Evolutionary conservation across 1,284 basidiomycete species (phyloP).

Genomic region (Austroboletus niveus): DNA sequence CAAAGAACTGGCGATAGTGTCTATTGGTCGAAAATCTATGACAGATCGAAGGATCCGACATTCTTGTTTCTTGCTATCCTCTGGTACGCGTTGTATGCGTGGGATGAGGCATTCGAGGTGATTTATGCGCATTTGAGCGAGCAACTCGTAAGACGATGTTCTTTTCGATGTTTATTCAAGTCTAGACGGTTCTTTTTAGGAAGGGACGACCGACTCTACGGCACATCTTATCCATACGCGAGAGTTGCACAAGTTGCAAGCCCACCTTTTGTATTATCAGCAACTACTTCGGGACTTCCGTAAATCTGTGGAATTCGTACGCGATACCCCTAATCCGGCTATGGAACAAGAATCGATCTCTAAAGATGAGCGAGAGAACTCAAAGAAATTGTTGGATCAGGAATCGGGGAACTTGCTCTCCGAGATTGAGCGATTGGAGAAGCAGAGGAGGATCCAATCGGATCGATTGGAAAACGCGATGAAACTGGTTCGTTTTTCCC

Average conservation of each 20-base stretch:
- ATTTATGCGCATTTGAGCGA: slow-evolving; percentile 47
- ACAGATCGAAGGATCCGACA: slow-evolving; percentile 46
- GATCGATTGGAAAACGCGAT: slow-evolving; percentile 52
- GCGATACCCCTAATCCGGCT: slow-evolving; percentile 45
- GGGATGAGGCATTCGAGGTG: slow-evolving; percentile 54
- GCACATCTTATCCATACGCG: slow-evolving; percentile 40
- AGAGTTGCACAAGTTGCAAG: slow-evolving; percentile 52
- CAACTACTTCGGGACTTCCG: slow-evolving; percentile 51
- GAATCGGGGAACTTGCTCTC: slow-evolving; percentile 44
- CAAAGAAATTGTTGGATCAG: slow-evolving; percentile 33
- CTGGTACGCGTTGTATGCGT: slow-evolving; percentile 58
- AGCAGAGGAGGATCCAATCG: slow-evolving; percentile 42
- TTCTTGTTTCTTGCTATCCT: slow-evolving; percentile 51
- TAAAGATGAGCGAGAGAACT: slow-evolving; percentile 13
- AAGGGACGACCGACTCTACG: slow-evolving; percentile 36
- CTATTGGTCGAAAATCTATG: slow-evolving; percentile 55
- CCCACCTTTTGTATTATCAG: slow-evolving; percentile 52
- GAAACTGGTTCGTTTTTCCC: slow-evolving; percentile 36
- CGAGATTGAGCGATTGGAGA: slow-evolving; percentile 47
- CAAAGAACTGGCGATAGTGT: slow-evolving; percentile 41
- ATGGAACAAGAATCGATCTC: slow-evolving; percentile 28
- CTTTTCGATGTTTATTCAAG: background rate
- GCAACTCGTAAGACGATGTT: slow-evolving; percentile 34
- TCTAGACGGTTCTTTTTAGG: slow-evolving; percentile 31
- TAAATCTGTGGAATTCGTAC: slow-evolving; percentile 50